Conservation (phyloP, 305 asterid species). For the Fraxinus floribunda region DNA sequence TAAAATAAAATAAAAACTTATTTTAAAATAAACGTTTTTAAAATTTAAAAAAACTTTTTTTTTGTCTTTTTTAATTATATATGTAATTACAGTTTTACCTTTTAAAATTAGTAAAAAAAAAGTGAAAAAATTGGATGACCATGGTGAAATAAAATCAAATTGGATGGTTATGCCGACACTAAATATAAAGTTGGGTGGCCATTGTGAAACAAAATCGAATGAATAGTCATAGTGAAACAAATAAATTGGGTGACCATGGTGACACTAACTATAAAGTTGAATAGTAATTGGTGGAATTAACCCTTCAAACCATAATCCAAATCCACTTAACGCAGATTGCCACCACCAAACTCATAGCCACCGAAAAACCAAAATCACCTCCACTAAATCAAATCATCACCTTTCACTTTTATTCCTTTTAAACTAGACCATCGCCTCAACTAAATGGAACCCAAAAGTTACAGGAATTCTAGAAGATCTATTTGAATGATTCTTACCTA, state of each 20-base stretch:
- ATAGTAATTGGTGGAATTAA: not conserved
- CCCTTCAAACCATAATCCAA: not conserved
- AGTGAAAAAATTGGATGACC: no score
- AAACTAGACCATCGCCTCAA: not conserved
- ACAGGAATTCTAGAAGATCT: slow-evolving; percentile 37
- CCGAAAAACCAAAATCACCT: not conserved
- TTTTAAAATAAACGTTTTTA: no score
- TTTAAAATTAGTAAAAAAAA: no score
- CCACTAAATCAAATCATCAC: not conserved
- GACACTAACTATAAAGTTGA: not conserved
- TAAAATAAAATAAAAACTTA: no score
- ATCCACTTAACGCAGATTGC: not conserved
- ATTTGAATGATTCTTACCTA: slow-evolving; percentile 25
- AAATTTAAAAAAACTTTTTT: no score
- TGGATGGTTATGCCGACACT: not conserved
- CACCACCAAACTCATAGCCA: not conserved
- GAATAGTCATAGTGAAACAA: not conserved
- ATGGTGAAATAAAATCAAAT: no score
- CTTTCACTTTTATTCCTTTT: not conserved
- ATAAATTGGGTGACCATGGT: not conserved
- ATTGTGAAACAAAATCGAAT: not conserved
- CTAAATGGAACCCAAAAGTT: slow-evolving; percentile 21
- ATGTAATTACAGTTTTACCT: no score
- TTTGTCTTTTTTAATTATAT: no score
- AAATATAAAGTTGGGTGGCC: no score